A percentile compares a stretch with the other conserved stretches of the same genome.
Conservation (phyloP, 805 yeast species). For the Saturnispora diversa region DNA sequence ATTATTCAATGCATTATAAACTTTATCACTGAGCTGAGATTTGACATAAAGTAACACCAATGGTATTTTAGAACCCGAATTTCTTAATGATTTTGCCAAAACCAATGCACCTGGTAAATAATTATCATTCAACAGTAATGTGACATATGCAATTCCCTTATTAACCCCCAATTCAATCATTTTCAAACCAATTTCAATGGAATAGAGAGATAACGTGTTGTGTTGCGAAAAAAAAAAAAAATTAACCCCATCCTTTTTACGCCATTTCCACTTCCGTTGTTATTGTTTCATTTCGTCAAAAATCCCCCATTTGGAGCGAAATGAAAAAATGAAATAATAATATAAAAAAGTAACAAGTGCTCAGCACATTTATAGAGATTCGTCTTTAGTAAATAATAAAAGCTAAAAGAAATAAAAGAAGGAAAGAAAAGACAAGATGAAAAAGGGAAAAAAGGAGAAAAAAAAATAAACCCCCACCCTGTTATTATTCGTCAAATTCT, state of each 20-base stretch:
- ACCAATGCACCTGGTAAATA: conserved; percentile 34
- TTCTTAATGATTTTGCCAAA: conserved; percentile 24
- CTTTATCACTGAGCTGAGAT: conserved; percentile 9
- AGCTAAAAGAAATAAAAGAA: no score
- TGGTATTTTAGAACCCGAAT: conserved; percentile 17
- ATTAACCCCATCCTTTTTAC: no score
- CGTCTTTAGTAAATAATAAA: no score
- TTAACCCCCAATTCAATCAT: neutral
- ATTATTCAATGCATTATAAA: conserved; percentile 11
- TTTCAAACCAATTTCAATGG: neutral
- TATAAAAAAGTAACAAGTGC: no score
- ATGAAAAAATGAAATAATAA: no score
- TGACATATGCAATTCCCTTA: conserved; percentile 24
- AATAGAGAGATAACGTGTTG: conserved; percentile 2
- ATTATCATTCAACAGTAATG: conserved; percentile 28
- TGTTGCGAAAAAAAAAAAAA: neutral
- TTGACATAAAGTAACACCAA: conserved; percentile 20
- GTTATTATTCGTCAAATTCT: neutral
- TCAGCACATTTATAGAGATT: no score
- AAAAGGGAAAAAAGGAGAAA: neutral
- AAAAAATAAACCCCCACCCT: no score
- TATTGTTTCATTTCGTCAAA: neutral
- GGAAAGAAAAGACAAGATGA: no score
- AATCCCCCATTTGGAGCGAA: no score
- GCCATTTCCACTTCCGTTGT: no score